Evolutionary conservation across 2,329 filamentous ascomycete genomes (phyloP), one percentile per base, ranked within the genome.

Genomic region (Scedosporium dehoogii): DNA sequence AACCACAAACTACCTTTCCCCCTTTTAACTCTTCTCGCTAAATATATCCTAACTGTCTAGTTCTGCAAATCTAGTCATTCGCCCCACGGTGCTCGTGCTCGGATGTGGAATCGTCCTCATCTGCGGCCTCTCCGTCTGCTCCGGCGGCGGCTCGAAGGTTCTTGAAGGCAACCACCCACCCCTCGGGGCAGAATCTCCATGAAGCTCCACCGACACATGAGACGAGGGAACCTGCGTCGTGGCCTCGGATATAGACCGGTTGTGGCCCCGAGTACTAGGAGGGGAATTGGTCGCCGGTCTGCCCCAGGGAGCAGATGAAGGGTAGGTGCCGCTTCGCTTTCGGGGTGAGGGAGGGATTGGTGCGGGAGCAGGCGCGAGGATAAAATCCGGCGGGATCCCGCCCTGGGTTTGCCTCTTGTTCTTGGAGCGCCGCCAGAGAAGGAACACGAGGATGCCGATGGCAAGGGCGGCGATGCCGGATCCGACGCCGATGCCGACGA

Each of bases 401-500:
- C 9, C 27, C 42, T 29, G 5, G 7, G 48, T 6, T n/a, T 41
- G 12, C 59, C 23, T 55, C 59, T 55, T 61, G 21, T 44, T 46
- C 21, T 48, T 48, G 16, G 25, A 42, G 6, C 59, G 56, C n/a
- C 58, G 53, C 14, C 56, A 41, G 7, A 63, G 12, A 6, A 64
- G 14, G 21, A 64, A 48, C 12, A 38, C 51, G 6, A 58, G n/a
- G 33, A 58, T 25, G 56, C 25, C 56, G 44, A 63, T n/a, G 21
- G 51, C 55, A 12, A 61, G 10, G n/a, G 55, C 56, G 6, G 42
- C 58, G 18, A 59, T 51, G 21, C 58, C 58, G 3, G 58, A 60
- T 27, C 64, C 62, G 27, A 63, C 44, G 5, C 59, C 53, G 14
- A 65, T 56, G 16, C 60, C 64, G 29, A 61, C 33, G 12, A 61